phyloP scores from a whole-genome alignment of 73 alveolate genomes.

The Tetrahymena thermophila region DNA sequence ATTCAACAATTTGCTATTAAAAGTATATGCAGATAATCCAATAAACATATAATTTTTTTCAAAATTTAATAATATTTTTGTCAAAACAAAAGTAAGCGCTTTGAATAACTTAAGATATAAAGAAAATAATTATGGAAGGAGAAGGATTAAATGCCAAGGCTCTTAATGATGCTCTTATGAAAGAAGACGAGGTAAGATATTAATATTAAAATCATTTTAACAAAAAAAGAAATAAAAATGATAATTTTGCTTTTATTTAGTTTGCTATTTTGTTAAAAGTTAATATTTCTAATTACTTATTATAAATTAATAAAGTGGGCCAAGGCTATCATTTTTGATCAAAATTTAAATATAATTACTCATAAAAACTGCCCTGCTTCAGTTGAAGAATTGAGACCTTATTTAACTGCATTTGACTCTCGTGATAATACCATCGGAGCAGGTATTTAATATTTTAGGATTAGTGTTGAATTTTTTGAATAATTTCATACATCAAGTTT shows the following conservation, averaged over 20 bases:
- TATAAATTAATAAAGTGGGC: conserved; percentile 23
- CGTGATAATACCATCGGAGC: conserved; percentile 57
- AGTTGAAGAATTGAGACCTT: conserved; percentile 36
- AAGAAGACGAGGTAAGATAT: not conserved
- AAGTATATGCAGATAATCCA: not conserved
- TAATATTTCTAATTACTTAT: not conserved
- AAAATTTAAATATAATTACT: conserved; percentile 33
- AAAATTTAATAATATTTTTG: not conserved
- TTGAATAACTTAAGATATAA: not conserved
- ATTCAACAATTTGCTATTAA: not conserved
- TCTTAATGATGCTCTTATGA: not conserved
- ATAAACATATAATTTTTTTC: not conserved
- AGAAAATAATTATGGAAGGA: not conserved
- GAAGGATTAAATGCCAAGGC: not conserved
- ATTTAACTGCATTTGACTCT: conserved; percentile 32
- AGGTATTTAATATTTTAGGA: not conserved
- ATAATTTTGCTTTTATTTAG: not conserved
- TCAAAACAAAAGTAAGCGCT: not conserved
- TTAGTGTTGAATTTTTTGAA: not conserved
- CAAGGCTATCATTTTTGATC: conserved; percentile 50
- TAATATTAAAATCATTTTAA: not conserved
- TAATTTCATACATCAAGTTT: no score
- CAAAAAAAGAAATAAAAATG: not conserved
- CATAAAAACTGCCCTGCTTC: conserved; percentile 29
- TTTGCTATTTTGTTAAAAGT: not conserved